Evolutionary conservation across 1,139 yeast species (phyloP), one percentile per base, ranked within the genome.

Genomic region (Blastobotrys apis): DNA sequence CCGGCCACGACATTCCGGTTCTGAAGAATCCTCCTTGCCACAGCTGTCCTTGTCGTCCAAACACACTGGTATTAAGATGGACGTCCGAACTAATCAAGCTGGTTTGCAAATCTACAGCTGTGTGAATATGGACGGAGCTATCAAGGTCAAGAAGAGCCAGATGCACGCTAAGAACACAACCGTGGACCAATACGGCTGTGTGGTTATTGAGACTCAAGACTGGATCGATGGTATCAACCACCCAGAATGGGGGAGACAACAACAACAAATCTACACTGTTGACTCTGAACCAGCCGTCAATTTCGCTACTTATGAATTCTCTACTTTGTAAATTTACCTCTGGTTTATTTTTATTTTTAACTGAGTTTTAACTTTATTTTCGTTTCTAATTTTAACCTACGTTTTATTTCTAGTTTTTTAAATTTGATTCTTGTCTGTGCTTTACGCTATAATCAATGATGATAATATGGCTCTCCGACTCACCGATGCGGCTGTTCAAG

Each of bases 171-270:
- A 39, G 17, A 13, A 29, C 10, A 17, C 31, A 10, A 39, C 43
- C 15, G 39, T 47, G 5, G 46, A 42, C 8, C 37, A 41, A 6
- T 44, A 44, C 16, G 50, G 50, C 9, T 47, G 50, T 17, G 25
- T 47, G 5, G 50, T 47, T 17, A 37, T 47, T 37, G 50, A 47
- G 34, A 41, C 50, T 21, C 50, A 47, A 31, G 45, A 41, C 21
- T 41, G 46, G 48, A 41, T 47, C 26, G 50, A 34, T 23, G 48
- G 46, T 2, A 47, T 47, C 35, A 47, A 47, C 23, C 30, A 41
- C 19, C 43, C 45, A 13, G 44, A 44, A 31, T 44, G 47, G 48
- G 47, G 47, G 10, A 32, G 44, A 17, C 15, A 25, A 5, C 38
- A 33, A 4, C 37, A 35, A 27, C 50, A 47, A 22, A 33, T 47